Evolutionary conservation across 2,329 filamentous ascomycete genomes (phyloP).

Genomic region (Arthrobotrys pseudoclavata): DNA sequence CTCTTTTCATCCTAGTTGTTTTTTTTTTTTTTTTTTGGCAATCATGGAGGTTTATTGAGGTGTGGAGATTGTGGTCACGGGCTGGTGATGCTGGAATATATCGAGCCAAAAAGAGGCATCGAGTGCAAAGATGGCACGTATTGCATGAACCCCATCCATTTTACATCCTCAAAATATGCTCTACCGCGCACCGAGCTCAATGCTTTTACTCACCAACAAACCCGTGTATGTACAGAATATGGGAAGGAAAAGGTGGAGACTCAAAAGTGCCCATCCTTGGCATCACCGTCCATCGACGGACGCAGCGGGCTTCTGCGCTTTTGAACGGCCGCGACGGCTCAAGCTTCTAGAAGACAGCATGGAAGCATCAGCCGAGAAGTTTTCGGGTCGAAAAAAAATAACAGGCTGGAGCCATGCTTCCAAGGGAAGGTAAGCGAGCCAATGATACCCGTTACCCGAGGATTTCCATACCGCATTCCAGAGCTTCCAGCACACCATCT

Average conservation of each 20-base stretch:
- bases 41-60: too few species aligned
- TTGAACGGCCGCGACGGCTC: conserved; percentile 20
- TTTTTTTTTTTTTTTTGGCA: neutral
- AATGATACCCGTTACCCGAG: conserved; percentile 49
- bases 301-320: conserved; percentile 4
- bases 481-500: conserved; percentile 58
- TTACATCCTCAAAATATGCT: neutral
- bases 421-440: conserved; percentile 57
- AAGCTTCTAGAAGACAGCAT: conserved; percentile 58
- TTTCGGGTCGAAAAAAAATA: conserved; percentile 33
- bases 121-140: neutral
- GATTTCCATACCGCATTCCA: conserved; percentile 60
- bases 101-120: neutral
- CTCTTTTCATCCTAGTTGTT: neutral
- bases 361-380: conserved; percentile 25
- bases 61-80: neutral
- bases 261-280: conserved; percentile 3
- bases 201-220: too few species aligned
- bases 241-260: neutral
- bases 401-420: conserved; percentile 31
- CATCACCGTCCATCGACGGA: conserved; percentile 10
- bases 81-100: conserved; percentile 2
- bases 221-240: neutral
- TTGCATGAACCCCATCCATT: neutral
- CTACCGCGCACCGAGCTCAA: too few species aligned